These are phyloP conservation scores for Drechslerella stenobrocha DNA, from an alignment of 2,329 filamentous ascomycete species.

Conservation along the genomic window DNA sequence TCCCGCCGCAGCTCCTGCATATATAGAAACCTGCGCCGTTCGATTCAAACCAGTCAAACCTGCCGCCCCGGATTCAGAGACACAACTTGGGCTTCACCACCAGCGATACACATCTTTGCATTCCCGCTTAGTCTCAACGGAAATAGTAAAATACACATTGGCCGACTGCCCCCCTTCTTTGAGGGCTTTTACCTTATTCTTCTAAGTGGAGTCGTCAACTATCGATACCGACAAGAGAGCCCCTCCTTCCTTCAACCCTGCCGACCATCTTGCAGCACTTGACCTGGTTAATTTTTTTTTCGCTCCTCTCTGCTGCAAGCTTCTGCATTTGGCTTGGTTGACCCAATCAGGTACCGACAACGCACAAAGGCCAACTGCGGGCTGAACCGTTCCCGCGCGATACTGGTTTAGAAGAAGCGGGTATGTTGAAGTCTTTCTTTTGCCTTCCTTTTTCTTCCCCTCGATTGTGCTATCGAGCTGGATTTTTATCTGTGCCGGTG, in stretches of 20 bases:
- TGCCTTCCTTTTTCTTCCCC: conserved; percentile 12
- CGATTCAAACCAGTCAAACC: neutral
- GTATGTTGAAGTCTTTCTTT: conserved; percentile 41
- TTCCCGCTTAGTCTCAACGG: neutral
- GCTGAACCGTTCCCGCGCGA: conserved; percentile 49
- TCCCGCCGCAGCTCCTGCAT: no score
- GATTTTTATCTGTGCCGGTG: neutral
- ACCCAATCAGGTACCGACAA: conserved; percentile 50
- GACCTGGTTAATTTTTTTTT: conserved; percentile 45
- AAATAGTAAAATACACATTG: conserved; percentile 1
- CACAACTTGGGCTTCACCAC: neutral
- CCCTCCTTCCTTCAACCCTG: conserved; percentile 36
- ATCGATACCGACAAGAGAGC: conserved; percentile 48
- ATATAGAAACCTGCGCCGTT: conserved; percentile 4
- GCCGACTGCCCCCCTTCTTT: neutral
- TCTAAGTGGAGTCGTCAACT: conserved; percentile 4
- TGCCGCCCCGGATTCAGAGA: neutral
- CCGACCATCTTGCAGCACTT: conserved; percentile 48
- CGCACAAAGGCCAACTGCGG: conserved; percentile 48
- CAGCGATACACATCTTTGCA: neutral
- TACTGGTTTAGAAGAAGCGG: conserved; percentile 31
- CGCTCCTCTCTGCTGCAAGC: conserved; percentile 30
- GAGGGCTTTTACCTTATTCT: neutral
- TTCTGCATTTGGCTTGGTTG: conserved; percentile 47
- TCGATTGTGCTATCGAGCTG: neutral